Conservation (phyloP, 495 filamentous ascomycete species). For the Lentithecium fluviatile region DNA sequence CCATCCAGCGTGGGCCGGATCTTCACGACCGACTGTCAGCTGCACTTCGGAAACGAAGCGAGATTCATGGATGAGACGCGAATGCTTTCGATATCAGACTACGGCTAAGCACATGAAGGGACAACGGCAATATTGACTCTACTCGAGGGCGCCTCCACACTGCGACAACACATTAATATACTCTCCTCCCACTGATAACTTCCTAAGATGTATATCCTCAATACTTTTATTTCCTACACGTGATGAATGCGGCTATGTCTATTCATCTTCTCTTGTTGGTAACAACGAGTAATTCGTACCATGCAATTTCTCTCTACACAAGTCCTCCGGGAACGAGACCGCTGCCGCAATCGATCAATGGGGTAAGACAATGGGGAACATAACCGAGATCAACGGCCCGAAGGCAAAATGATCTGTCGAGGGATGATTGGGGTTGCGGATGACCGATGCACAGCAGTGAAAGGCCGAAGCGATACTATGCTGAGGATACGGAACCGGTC, state of each 20-base stretch:
- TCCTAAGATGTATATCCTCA: slow-evolving; percentile 18
- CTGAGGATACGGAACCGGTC: too few relatives aligned
- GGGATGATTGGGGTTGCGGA: not conserved
- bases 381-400: slow-evolving; percentile 17
- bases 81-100: slow-evolving; percentile 9
- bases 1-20: not conserved
- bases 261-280: slow-evolving; percentile 1
- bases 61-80: slow-evolving; percentile 1
- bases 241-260: slow-evolving; percentile 28
- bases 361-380: slow-evolving; percentile 24
- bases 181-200: slow-evolving; percentile 16
- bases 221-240: slow-evolving; percentile 25
- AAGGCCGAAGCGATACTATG: too few relatives aligned
- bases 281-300: slow-evolving; percentile 15
- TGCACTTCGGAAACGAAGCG: slow-evolving; percentile 1
- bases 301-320: slow-evolving; percentile 30
- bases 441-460: not conserved
- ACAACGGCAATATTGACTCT: slow-evolving; percentile 31
- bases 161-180: slow-evolving; percentile 30
- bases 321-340: slow-evolving; percentile 21
- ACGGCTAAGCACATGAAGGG: slow-evolving; percentile 14
- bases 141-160: slow-evolving; percentile 20
- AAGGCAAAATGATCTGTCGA: not conserved
- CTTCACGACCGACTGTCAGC: not conserved
- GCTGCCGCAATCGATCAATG: slow-evolving; percentile 22